A percentile compares a stretch with the other conserved stretches of the same genome.
These are phyloP conservation scores for Xerocomus brunneocitrinus DNA, from an alignment of 768 basidiomycete genomes.

Conservation along the genomic window DNA sequence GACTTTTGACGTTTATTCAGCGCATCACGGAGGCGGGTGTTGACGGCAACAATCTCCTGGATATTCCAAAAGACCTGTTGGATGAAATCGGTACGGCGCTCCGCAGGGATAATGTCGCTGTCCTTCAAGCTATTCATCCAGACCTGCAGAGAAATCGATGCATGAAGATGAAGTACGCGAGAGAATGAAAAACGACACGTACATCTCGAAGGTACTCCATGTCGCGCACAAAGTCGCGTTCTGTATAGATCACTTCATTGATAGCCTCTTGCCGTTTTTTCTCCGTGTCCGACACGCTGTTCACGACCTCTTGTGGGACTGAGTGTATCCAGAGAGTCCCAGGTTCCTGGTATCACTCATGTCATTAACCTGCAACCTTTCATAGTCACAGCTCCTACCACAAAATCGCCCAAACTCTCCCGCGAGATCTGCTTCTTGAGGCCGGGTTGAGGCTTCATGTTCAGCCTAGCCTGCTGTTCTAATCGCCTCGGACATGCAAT, in stretches of 20 bases:
- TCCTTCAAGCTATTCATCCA: conserved; percentile 89
- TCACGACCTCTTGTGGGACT: conserved; percentile 90
- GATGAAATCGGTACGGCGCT: conserved; percentile 78
- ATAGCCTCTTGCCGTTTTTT: conserved; percentile 97
- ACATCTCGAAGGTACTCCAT: conserved; percentile 97
- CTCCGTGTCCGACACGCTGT: conserved; percentile 88
- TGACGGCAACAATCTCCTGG: conserved; percentile 88
- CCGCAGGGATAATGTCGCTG: conserved; percentile 68
- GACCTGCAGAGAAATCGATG: conserved; percentile 40
- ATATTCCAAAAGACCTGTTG: conserved; percentile 98
- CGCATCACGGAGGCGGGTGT: conserved; percentile 86
- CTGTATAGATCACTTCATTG: conserved; percentile 92
- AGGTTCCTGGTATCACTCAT: conserved; percentile 47
- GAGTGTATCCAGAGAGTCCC: conserved; percentile 95
- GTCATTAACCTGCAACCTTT: conserved; percentile 4
- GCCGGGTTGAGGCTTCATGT: conserved; percentile 91
- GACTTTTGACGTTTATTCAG: conserved; percentile 94
- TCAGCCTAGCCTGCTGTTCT: conserved; percentile 90
- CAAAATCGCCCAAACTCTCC: conserved; percentile 76
- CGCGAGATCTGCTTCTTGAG: conserved; percentile 78
- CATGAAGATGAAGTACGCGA: background rate
- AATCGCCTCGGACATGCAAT: conserved; percentile 92
- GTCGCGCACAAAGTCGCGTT: conserved; percentile 96
- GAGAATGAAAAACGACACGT: conserved; percentile 27
- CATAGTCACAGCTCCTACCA: conserved; percentile 40